Percentiles rank a stretch among this genome's conserved stretches.
phyloP scores from a whole-genome alignment of 116 monocot genomes.

The Zostera marina region DNA sequence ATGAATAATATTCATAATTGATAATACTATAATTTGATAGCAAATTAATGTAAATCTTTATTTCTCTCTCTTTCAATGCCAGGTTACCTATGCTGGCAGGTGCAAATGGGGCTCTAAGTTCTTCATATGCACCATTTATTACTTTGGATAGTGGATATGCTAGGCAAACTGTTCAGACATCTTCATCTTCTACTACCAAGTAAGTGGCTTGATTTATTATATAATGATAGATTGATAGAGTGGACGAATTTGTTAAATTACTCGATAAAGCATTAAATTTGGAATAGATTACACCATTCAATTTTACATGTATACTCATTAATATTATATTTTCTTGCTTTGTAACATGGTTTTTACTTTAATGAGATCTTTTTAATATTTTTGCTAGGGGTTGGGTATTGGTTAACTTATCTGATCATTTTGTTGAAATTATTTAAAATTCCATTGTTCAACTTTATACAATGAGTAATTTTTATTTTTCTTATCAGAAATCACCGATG shows the following conservation, averaged over 20 bases:
- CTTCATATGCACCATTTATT: constrained; percentile 71
- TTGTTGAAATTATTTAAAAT: too few species aligned
- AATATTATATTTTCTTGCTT: too few species aligned
- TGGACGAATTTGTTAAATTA: background rate
- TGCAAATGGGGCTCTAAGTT: constrained; percentile 61
- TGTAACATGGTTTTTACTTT: too few species aligned
- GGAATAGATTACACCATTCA: background rate
- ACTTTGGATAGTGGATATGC: constrained; percentile 52
- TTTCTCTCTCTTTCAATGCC: constrained; percentile 7
- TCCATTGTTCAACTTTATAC: too few species aligned
- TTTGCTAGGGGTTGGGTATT: too few species aligned
- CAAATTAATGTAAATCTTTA: background rate
- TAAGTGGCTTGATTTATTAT: constrained; percentile 3
- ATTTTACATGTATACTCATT: background rate
- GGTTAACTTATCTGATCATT: too few species aligned
- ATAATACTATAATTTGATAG: too few species aligned
- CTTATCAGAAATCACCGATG: too few species aligned
- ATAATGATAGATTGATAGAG: background rate
- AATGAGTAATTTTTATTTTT: too few species aligned
- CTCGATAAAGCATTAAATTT: background rate
- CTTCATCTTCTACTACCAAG: constrained; percentile 52
- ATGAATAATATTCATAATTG: background rate
- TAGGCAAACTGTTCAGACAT: constrained; percentile 42
- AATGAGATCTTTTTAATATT: too few species aligned
- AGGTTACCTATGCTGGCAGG: constrained; percentile 87